These are phyloP conservation scores for Debaryomycetaceae sp. DNA, from an alignment of 1,139 yeast genomes.

Conservation along the genomic window DNA sequence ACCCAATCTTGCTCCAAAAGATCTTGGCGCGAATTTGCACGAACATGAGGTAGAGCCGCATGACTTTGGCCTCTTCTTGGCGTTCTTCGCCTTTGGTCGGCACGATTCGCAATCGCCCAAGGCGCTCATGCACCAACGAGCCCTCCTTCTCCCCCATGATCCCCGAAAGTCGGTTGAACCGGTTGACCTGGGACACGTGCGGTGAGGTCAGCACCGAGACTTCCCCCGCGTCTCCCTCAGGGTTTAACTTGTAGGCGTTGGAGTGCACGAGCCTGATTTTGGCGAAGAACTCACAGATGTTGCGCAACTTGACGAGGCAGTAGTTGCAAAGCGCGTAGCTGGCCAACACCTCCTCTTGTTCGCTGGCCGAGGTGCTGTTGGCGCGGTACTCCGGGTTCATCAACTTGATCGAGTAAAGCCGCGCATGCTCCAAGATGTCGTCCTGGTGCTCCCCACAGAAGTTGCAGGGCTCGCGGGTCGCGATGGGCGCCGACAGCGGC, in stretches of 20 bases:
- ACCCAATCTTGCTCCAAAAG: constrained; percentile 84
- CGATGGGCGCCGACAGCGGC: constrained; percentile 52
- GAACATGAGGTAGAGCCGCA: constrained; percentile 11
- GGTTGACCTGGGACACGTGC: constrained; percentile 4
- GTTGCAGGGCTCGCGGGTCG: constrained; percentile 69
- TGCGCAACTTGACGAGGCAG: constrained; percentile 75
- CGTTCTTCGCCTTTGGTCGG: constrained; percentile 3
- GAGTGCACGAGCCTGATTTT: constrained; percentile 61
- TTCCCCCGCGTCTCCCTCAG: neutral
- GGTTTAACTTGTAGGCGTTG: constrained; percentile 39
- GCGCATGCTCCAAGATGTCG: constrained; percentile 68
- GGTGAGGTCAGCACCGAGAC: constrained; percentile 5
- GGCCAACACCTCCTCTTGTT: constrained; percentile 26
- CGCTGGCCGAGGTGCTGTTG: constrained; percentile 9
- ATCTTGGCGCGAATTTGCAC: constrained; percentile 41
- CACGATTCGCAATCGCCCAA: neutral
- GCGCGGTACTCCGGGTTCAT: constrained; percentile 19
- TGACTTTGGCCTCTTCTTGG: constrained; percentile 8
- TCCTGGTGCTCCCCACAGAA: constrained; percentile 76
- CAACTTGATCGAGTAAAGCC: constrained; percentile 64
- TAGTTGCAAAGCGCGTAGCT: constrained; percentile 77
- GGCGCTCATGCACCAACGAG: constrained; percentile 1
- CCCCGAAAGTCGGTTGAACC: constrained; percentile 7
- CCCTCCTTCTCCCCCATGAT: constrained; percentile 1
- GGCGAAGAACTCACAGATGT: constrained; percentile 75